Evolutionary conservation across 1,284 basidiomycete genomes (phyloP).

Genomic region (Earliella scabrosa): DNA sequence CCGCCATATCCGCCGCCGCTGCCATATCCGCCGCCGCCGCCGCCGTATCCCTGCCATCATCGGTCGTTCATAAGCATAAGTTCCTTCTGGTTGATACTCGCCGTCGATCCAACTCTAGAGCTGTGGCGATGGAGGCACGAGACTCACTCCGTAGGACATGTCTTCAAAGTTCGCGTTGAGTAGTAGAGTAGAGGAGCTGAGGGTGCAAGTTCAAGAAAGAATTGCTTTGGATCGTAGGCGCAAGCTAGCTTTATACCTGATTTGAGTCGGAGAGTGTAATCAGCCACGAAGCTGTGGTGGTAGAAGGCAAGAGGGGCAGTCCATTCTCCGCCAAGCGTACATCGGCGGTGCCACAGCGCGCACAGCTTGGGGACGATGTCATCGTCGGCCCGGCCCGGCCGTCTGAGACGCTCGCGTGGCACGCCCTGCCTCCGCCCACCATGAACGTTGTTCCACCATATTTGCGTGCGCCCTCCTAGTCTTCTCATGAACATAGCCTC

Average conservation of each 20-base stretch:
- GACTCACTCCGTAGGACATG: conserved; percentile 20
- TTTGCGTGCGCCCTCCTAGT: too few relatives aligned
- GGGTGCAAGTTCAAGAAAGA: background rate
- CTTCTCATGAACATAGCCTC: too few relatives aligned
- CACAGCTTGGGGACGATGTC: background rate
- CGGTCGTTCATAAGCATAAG: background rate
- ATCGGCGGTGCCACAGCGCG: conserved; percentile 1
- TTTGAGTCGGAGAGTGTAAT: background rate
- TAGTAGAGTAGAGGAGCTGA: background rate
- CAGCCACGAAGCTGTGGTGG: background rate
- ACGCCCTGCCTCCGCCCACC: too few relatives aligned
- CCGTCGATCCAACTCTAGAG: too few relatives aligned
- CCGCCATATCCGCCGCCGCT: conserved; percentile 34
- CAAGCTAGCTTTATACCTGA: background rate
- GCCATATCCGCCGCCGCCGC: conserved; percentile 32
- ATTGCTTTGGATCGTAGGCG: background rate
- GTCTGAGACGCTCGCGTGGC: background rate
- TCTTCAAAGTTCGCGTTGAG: background rate
- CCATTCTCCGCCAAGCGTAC: background rate
- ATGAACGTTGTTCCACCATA: too few relatives aligned
- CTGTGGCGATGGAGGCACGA: background rate
- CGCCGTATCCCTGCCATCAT: conserved; percentile 22
- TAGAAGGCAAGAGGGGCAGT: conserved; percentile 2
- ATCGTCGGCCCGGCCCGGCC: background rate
- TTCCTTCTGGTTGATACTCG: too few relatives aligned